These are phyloP conservation scores for Wickerhamomyces canadensis DNA, from an alignment of 805 yeast species.

Conservation along the genomic window DNA sequence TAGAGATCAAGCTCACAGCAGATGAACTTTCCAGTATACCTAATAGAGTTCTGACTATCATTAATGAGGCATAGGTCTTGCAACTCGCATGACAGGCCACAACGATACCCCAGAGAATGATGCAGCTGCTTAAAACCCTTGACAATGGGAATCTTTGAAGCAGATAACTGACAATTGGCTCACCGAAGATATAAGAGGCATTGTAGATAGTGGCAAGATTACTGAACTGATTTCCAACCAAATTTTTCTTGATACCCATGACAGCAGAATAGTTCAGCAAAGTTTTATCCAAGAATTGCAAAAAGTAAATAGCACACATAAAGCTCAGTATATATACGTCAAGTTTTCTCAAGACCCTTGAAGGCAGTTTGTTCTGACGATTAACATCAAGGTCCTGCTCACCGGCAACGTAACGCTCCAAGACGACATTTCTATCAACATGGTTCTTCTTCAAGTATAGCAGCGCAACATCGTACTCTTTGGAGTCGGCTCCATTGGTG, in stretches of 20 bases:
- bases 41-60: constrained; percentile 44
- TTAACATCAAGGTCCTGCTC: neutral
- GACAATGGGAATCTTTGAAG: constrained; percentile 50
- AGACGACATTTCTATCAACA: neutral
- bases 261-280: constrained; percentile 55
- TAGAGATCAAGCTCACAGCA: constrained; percentile 47
- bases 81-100: constrained; percentile 45
- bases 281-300: constrained; percentile 52
- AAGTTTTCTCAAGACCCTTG: constrained; percentile 8
- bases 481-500: neutral
- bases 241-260: constrained; percentile 51
- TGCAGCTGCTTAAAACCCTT: constrained; percentile 38
- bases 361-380: neutral
- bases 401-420: neutral
- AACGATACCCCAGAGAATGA: constrained; percentile 46
- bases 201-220: constrained; percentile 47
- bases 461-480: constrained; percentile 7
- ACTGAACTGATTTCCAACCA: constrained; percentile 41
- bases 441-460: constrained; percentile 3
- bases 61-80: constrained; percentile 42
- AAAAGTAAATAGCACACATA: constrained; percentile 43
- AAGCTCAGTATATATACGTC: constrained; percentile 20
- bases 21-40: constrained; percentile 51
- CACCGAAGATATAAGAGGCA: constrained; percentile 45
- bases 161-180: constrained; percentile 38